phyloP scores from a whole-genome alignment of 352 stramenopile genomes.

The Phytopythium kandeliae region DNA sequence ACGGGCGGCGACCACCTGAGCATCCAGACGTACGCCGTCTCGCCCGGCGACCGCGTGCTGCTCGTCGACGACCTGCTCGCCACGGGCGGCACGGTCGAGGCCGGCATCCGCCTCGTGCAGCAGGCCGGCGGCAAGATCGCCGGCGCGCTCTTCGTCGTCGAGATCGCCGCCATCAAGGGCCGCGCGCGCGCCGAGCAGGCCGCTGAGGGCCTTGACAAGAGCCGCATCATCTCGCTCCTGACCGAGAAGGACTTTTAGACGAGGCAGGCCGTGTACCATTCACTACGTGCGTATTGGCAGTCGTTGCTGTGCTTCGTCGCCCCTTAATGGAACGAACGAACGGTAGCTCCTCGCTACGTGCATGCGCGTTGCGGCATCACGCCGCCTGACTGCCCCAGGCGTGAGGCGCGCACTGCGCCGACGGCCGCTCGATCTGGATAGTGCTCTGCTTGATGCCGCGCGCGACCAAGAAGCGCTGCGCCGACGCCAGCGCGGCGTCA shows the following conservation, averaged over 20 bases:
- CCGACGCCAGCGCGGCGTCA: conserved; percentile 53
- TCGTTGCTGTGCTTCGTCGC: neutral
- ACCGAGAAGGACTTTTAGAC: conserved; percentile 63
- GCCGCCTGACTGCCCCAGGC: conserved; percentile 29
- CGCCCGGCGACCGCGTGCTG: conserved; percentile 85
- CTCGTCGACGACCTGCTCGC: conserved; percentile 98
- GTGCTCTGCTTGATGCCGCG: conserved; percentile 86
- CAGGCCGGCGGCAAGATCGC: conserved; percentile 82
- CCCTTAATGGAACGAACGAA: neutral
- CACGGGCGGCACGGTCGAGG: conserved; percentile 93
- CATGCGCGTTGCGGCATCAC: neutral
- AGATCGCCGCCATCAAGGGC: conserved; percentile 76
- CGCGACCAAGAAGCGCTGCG: conserved; percentile 63
- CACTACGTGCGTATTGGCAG: neutral
- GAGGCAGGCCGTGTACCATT: neutral
- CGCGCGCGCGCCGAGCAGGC: conserved; percentile 39
- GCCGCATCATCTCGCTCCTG: conserved; percentile 57
- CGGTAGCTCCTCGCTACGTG: too few species aligned
- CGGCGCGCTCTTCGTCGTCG: conserved; percentile 94
- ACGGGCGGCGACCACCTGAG: conserved; percentile 79
- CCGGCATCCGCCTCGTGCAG: conserved; percentile 85
- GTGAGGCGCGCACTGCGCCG: conserved; percentile 56
- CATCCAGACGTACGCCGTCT: conserved; percentile 79
- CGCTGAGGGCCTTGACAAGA: conserved; percentile 21
- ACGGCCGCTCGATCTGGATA: conserved; percentile 80